Evolutionary conservation across 306 rosid species (phyloP).

Genomic region (Glycine soja): DNA sequence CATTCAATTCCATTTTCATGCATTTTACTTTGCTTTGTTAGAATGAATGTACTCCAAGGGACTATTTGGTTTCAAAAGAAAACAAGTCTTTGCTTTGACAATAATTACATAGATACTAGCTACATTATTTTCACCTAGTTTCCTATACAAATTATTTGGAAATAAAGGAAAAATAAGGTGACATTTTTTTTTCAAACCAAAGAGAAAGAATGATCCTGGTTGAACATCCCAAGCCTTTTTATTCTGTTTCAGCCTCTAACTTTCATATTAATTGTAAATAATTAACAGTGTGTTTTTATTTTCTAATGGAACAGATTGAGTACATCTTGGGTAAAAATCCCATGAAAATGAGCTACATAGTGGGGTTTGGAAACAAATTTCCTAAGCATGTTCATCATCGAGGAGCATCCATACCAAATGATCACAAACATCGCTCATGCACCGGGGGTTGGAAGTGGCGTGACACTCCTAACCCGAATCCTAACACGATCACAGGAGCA

Average conservation of each 20-base stretch:
- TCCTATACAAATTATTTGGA: not conserved
- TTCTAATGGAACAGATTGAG: constrained; percentile 55
- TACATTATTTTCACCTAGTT: not conserved
- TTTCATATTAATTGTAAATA: not conserved
- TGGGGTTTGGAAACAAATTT: constrained; percentile 63
- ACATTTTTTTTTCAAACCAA: not conserved
- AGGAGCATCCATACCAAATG: constrained; percentile 66
- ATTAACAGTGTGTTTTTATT: not conserved
- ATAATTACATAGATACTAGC: too few relatives aligned
- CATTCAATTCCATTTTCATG: not conserved
- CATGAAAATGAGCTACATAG: constrained; percentile 71
- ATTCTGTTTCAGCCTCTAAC: not conserved
- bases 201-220: too few relatives aligned
- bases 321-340: constrained; percentile 77
- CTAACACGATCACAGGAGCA: constrained; percentile 66
- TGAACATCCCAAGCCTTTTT: not conserved
- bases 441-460: constrained; percentile 64
- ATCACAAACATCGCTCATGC: constrained; percentile 59
- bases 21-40: not conserved
- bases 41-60: not conserved
- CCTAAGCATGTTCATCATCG: constrained; percentile 69
- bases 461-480: constrained; percentile 51
- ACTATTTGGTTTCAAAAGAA: not conserved
- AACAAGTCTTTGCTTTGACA: too few relatives aligned
- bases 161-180: not conserved